Evolutionary conservation across 345 rosid genomes (phyloP).

Genomic region (Lepidium sativum): DNA sequence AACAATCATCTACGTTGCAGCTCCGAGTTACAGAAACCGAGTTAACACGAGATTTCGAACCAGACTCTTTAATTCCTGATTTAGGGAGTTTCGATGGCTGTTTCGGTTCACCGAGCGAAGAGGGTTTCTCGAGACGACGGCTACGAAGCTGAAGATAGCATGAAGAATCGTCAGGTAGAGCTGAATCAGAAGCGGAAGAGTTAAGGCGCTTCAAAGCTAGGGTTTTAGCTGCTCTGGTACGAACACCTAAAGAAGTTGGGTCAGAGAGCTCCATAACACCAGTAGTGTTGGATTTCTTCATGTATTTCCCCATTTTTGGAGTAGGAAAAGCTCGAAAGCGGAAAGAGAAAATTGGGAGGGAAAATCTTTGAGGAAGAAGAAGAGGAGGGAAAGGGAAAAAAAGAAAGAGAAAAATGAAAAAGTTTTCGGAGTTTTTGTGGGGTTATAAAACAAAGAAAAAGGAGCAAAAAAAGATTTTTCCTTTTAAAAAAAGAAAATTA

Average conservation of each 20-base stretch:
- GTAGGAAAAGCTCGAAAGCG: conserved; percentile 2
- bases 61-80: conserved; percentile 10
- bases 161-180: conserved; percentile 24
- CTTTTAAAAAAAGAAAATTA: not conserved
- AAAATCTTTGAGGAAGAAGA: conserved; percentile 14
- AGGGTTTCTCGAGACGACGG: conserved; percentile 53
- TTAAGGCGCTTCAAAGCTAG: conserved; percentile 32
- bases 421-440: conserved; percentile 9
- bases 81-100: not conserved
- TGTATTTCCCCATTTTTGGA: conserved; percentile 25
- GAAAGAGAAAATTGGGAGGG: conserved; percentile 25
- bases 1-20: conserved; percentile 1
- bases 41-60: conserved; percentile 11
- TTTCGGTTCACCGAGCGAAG: not conserved
- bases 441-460: not conserved
- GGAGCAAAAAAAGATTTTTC: not conserved
- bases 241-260: conserved; percentile 19
- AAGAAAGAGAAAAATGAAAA: not conserved
- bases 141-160: conserved; percentile 62
- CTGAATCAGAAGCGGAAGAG: conserved; percentile 16
- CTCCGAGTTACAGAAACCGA: conserved; percentile 11
- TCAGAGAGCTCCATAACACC: conserved; percentile 25
- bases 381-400: conserved; percentile 1
- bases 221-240: conserved; percentile 37
- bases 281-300: conserved; percentile 29